Base-by-base conservation (phyloP, 345 rosid species). In the Pugionium cornutum region DNA sequence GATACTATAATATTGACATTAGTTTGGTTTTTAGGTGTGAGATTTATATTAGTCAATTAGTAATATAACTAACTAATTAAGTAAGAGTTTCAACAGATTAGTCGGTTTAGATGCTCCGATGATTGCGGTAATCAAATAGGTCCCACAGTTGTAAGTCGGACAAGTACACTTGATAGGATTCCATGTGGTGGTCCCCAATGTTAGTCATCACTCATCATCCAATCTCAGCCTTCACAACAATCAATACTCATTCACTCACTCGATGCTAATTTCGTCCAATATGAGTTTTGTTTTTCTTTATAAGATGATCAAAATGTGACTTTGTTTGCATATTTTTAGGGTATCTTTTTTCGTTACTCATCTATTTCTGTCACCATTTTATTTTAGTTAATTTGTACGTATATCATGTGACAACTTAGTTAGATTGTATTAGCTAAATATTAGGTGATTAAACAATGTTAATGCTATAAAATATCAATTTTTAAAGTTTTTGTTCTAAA, bases 151-250 rank as follows among this genome's bases (percentile, higher is more conserved):
- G 6, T 37, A 70, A 68, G 69, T 64, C 47, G 51, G 75, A 63
- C 64, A 48, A 71, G 64, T 47, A 63, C 69, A 63, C 69, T 71
- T 37, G 69, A 71, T 64, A 72, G 18, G 75, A 70, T 70, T 54
- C 75, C 75, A 62, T 64, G 70, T 72, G 70, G 70, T 64, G 70
- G 64, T 65, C 75, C 70, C 75, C 63, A 37, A 40, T 34, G 4
- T 65, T 52, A 33, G 49, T 58, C 71, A 55, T 55, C 54, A 36
- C 62, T 41, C 58, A 59, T 45, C 67, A 30, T 61, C 74, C 64
- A 70, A 46, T 54, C 69, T 11, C 30, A 31, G 51, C 25, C 75
- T 54, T 62, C n/a, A 62, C 35, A 58, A 9, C 2, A 32, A 44
- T 18, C 18, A 45, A 18, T 18, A 18, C 18, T 18, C 18, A 18